Evolutionary conservation across 2,329 filamentous ascomycete genomes (phyloP).

Genomic region (Phyllosticta citribraziliensis): DNA sequence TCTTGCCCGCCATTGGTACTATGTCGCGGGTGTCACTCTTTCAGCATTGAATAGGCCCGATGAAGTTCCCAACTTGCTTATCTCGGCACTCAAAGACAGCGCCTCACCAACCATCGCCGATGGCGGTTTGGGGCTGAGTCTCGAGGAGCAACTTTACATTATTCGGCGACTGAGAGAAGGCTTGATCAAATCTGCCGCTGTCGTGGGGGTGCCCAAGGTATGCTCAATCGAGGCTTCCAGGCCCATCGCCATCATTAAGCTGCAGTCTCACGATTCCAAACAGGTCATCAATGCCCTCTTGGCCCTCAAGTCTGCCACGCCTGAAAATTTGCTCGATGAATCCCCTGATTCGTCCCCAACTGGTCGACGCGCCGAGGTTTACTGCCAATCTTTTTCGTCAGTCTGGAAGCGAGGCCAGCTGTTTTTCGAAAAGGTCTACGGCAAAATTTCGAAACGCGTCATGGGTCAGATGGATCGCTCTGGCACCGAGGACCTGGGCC

Average conservation of each 20-base stretch:
- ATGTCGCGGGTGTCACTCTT: constrained; percentile 38
- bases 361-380: constrained; percentile 30
- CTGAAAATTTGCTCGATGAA: constrained; percentile 33
- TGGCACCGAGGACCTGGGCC: constrained; percentile 42
- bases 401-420: constrained; percentile 35
- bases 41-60: constrained; percentile 41
- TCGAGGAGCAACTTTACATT: constrained; percentile 35
- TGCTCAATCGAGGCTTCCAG: neutral
- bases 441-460: constrained; percentile 39
- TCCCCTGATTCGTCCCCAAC: constrained; percentile 30
- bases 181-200: constrained; percentile 38
- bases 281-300: constrained; percentile 29
- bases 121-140: constrained; percentile 19
- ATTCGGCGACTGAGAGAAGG: constrained; percentile 40
- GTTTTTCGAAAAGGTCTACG: constrained; percentile 43
- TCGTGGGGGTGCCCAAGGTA: constrained; percentile 44
- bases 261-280: neutral
- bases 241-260: neutral
- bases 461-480: constrained; percentile 41
- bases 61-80: constrained; percentile 38
- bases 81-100: constrained; percentile 29
- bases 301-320: constrained; percentile 36
- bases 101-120: neutral
- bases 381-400: constrained; percentile 23
- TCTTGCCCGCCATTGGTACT: constrained; percentile 42